phyloP scores from a whole-genome alignment of 441 rosid genomes.

The Populus hybrid region DNA sequence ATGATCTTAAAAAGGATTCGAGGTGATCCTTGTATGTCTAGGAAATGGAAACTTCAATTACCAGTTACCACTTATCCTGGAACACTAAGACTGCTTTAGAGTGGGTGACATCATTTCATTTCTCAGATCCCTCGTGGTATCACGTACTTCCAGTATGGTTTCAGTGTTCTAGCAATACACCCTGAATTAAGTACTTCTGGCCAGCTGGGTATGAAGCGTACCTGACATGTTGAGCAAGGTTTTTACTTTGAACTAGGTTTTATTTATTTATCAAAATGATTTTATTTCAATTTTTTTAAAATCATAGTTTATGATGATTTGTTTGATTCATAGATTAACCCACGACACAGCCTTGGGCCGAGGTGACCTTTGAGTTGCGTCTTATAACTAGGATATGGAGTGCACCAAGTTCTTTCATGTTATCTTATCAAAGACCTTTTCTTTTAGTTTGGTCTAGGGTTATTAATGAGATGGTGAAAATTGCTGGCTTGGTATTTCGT shows the following conservation, averaged over 20 bases:
- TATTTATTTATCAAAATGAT: too few relatives aligned
- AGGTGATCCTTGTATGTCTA: background rate
- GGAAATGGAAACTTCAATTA: background rate
- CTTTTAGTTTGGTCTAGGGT: background rate
- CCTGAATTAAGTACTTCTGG: background rate
- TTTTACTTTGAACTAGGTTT: too few relatives aligned
- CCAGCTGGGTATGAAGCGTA: background rate
- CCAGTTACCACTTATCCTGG: background rate
- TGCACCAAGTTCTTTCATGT: background rate
- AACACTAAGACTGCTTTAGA: background rate
- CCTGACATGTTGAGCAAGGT: too few relatives aligned
- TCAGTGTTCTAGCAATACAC: background rate
- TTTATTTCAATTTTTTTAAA: too few relatives aligned
- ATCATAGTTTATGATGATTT: too few relatives aligned
- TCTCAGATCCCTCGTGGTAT: background rate
- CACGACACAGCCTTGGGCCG: too few relatives aligned
- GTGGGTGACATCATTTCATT: background rate
- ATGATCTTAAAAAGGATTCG: background rate
- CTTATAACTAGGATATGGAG: too few relatives aligned
- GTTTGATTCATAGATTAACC: too few relatives aligned
- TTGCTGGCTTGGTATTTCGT: too few relatives aligned
- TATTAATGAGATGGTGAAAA: background rate
- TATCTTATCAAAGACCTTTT: background rate
- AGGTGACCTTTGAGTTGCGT: too few relatives aligned
- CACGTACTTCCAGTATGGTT: background rate